phyloP scores from a whole-genome alignment of 176 grass and related monocot genomes.

The Carex myosuroides region DNA sequence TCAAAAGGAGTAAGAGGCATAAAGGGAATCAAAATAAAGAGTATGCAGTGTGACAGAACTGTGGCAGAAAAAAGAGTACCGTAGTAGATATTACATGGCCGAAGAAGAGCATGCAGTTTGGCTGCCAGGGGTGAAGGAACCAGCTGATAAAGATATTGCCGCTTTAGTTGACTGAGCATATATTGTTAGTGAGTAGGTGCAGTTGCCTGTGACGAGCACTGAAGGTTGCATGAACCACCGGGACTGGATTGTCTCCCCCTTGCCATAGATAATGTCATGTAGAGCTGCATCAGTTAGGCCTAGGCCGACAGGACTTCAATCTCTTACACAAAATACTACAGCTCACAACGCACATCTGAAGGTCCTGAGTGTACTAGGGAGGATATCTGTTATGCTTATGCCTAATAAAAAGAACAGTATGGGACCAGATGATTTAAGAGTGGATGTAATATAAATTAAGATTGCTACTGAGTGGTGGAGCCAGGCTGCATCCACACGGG shows the following conservation, averaged over 20 bases:
- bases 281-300: neutral
- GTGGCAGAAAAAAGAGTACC: too few species aligned
- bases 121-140: too few species aligned
- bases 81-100: neutral
- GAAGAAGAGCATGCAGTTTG: too few species aligned
- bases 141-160: neutral
- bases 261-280: neutral
- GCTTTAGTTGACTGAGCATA: neutral
- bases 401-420: too few species aligned
- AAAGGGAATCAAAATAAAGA: neutral
- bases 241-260: neutral
- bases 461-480: neutral
- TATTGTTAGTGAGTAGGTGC: neutral
- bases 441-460: neutral
- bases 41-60: too few species aligned
- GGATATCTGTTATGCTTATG: neutral
- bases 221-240: neutral
- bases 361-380: neutral
- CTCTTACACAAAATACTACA: neutral
- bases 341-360: neutral
- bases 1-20: too few species aligned
- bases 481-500: neutral
- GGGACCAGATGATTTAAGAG: neutral
- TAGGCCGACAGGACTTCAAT: neutral
- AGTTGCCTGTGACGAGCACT: neutral